Percentiles rank a stretch among this genome's conserved stretches.
These are phyloP conservation scores for Mesembryanthemum crystallinum DNA, from an alignment of 148 eudicot species.

Conservation along the genomic window DNA sequence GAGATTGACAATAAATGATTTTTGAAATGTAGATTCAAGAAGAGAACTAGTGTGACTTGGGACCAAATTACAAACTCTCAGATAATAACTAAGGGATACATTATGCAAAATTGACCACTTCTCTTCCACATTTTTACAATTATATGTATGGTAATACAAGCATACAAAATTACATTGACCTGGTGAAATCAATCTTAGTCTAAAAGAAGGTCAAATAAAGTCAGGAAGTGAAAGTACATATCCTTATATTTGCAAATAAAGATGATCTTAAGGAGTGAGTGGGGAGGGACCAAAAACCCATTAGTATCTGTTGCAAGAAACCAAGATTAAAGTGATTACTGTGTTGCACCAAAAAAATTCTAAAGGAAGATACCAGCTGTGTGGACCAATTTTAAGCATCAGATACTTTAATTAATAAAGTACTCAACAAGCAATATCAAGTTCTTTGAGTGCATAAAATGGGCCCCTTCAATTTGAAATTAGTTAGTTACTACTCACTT, in stretches of 20 bases:
- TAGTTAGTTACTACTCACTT: no score
- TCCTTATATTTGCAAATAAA: no score
- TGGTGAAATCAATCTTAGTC: no score
- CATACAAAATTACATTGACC: no score
- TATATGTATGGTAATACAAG: no score
- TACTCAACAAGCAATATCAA: conserved; percentile 9
- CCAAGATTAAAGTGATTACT: neutral
- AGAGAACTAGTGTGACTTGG: neutral
- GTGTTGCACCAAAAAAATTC: neutral
- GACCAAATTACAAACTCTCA: neutral
- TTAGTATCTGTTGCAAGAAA: neutral
- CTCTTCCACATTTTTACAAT: neutral
- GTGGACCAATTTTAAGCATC: conserved; percentile 4
- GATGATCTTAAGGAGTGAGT: no score
- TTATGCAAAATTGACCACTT: neutral
- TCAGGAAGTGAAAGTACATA: no score
- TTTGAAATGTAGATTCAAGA: neutral
- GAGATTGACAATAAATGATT: neutral
- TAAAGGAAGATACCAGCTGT: conserved; percentile 12
- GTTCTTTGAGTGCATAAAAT: neutral
- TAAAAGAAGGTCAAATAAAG: no score
- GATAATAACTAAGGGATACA: neutral
- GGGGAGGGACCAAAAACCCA: neutral
- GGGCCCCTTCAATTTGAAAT: no score
- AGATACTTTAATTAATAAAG: neutral